Conservation (phyloP, 2,329 filamentous ascomycete genomes). For the Curvularia sp. region DNA sequence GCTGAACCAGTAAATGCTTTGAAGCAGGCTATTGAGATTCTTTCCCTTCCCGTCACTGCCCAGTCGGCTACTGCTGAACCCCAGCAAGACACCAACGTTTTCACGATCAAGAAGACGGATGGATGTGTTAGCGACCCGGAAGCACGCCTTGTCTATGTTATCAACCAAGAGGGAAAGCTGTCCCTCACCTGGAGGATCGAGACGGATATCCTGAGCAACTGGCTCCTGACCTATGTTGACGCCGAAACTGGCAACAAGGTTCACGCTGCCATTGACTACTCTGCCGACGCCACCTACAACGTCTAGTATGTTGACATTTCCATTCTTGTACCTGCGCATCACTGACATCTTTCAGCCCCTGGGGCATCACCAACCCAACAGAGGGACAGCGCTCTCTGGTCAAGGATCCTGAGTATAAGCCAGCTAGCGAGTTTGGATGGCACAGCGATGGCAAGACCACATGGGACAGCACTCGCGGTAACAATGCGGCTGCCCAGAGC, state of each 20-base stretch:
- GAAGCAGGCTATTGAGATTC: conserved; percentile 49
- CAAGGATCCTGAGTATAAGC: conserved; percentile 58
- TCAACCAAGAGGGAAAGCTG: conserved; percentile 57
- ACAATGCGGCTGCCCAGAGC: conserved; percentile 64
- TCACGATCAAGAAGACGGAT: conserved; percentile 57
- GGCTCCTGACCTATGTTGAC: conserved; percentile 66
- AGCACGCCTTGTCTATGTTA: conserved; percentile 63
- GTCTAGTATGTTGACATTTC: conserved; percentile 56
- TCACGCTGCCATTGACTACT: conserved; percentile 64
- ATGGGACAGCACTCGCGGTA: conserved; percentile 64
- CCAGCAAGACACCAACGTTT: conserved; percentile 47
- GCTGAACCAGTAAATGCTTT: conserved; percentile 56
- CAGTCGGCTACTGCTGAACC: conserved; percentile 52
- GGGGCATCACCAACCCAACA: conserved; percentile 63
- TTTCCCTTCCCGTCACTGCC: conserved; percentile 54
- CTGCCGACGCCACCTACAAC: conserved; percentile 62
- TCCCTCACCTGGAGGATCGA: conserved; percentile 65
- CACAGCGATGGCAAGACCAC: conserved; percentile 55
- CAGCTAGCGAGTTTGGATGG: conserved; percentile 62
- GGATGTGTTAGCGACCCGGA: conserved; percentile 62
- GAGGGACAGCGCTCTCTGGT: conserved; percentile 56
- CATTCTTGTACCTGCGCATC: not conserved
- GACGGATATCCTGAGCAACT: conserved; percentile 64
- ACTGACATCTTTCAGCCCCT: conserved; percentile 42
- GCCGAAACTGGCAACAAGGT: conserved; percentile 57